These are phyloP conservation scores for Nadsonia commutata DNA, from an alignment of 1,139 yeast genomes.

Conservation along the genomic window DNA sequence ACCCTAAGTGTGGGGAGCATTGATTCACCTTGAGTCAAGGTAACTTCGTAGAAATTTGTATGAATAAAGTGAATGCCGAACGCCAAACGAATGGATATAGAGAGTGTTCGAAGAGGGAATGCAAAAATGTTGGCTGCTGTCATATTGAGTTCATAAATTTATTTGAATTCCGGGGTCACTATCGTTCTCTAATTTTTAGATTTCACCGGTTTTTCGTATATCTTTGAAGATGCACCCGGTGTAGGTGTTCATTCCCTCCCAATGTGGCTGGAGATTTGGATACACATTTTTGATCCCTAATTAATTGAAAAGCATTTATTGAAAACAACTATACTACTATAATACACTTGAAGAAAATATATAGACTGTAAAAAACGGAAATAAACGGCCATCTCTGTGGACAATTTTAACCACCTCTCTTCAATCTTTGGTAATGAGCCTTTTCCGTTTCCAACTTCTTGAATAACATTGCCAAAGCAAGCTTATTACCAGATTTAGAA, in stretches of 20 bases:
- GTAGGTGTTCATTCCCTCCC: too few relatives aligned
- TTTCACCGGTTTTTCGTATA: too few relatives aligned
- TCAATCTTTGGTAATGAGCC: slow-evolving; percentile 5
- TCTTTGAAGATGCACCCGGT: too few relatives aligned
- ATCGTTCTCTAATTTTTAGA: too few relatives aligned
- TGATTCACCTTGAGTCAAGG: slow-evolving; percentile 82
- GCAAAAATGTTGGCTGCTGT: background rate
- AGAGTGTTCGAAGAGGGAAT: slow-evolving; percentile 7
- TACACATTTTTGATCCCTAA: too few relatives aligned
- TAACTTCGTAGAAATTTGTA: slow-evolving; percentile 54
- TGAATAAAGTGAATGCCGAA: slow-evolving; percentile 56
- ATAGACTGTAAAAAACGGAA: too few relatives aligned
- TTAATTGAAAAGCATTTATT: too few relatives aligned
- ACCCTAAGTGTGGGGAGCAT: slow-evolving; percentile 85
- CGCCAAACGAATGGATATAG: slow-evolving; percentile 38
- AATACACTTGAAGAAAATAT: too few relatives aligned
- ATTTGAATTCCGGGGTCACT: too few relatives aligned
- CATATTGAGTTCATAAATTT: background rate
- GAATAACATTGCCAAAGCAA: slow-evolving; percentile 15
- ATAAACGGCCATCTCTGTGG: too few relatives aligned
- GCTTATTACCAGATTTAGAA: slow-evolving; percentile 38
- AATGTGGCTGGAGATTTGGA: too few relatives aligned
- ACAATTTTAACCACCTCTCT: background rate
- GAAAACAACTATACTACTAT: too few relatives aligned
- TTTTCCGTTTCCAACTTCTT: slow-evolving; percentile 17